These are phyloP conservation scores for Eutrema salsugineum DNA, from an alignment of 441 rosid genomes.

Conservation along the genomic window DNA sequence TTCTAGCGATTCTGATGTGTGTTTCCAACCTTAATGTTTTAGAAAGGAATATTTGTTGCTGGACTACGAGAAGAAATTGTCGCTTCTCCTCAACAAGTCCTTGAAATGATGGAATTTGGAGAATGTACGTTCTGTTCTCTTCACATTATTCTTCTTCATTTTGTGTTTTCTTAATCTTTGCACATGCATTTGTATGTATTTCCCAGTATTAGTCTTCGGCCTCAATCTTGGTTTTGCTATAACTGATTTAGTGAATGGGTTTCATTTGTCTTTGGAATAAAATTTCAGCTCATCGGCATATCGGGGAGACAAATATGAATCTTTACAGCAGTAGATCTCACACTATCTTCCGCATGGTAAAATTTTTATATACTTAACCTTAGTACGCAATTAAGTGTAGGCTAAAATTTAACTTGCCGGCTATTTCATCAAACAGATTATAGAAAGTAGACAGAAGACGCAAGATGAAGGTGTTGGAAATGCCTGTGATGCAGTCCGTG, in stretches of 20 bases:
- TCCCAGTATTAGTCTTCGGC: neutral
- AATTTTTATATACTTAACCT: constrained; percentile 8
- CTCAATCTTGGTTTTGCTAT: neutral
- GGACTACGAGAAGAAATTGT: constrained; percentile 96
- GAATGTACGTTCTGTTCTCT: constrained; percentile 53
- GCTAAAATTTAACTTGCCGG: neutral
- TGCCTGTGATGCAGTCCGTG: constrained; percentile 96
- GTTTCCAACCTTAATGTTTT: constrained; percentile 11
- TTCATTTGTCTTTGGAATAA: constrained; percentile 1
- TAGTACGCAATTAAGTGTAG: neutral
- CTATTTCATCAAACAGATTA: constrained; percentile 49
- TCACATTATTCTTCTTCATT: neutral
- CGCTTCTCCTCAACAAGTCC: constrained; percentile 87
- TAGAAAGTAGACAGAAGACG: constrained; percentile 88
- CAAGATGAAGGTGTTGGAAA: constrained; percentile 55
- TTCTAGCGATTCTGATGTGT: constrained; percentile 18
- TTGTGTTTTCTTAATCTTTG: neutral
- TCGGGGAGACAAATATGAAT: constrained; percentile 97
- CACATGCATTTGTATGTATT: neutral
- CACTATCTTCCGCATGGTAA: constrained; percentile 98
- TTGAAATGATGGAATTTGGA: constrained; percentile 86
- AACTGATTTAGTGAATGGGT: neutral
- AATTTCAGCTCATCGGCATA: constrained; percentile 90
- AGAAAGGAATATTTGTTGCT: constrained; percentile 97
- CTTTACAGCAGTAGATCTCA: constrained; percentile 90